A percentile compares a stretch with the other conserved stretches of the same genome.
These are phyloP conservation scores for Aspergillus sp. DNA, from an alignment of 2,329 filamentous ascomycete genomes.

Conservation along the genomic window DNA sequence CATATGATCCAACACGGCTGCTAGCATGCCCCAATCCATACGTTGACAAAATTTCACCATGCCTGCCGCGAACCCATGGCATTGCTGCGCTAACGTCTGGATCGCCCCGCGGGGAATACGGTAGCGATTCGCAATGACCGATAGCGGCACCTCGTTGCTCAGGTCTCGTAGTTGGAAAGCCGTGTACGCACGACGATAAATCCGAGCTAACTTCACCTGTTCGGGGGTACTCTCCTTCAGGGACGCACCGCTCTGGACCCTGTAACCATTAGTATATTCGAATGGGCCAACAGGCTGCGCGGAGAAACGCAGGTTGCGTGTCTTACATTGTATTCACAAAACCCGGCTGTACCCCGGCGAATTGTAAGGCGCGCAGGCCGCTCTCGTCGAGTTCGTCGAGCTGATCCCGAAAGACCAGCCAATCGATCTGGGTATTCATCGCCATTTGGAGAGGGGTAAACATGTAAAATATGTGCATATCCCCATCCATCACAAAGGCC, in stretches of 20 bases:
- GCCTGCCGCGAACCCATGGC: constrained; percentile 73
- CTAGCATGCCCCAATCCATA: constrained; percentile 73
- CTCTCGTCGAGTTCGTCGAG: constrained; percentile 70
- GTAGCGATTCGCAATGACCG: constrained; percentile 68
- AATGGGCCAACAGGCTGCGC: background rate
- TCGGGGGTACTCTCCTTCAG: constrained; percentile 62
- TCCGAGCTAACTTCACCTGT: constrained; percentile 59
- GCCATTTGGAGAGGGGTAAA: constrained; percentile 67
- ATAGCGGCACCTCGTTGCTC: constrained; percentile 72
- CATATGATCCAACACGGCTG: constrained; percentile 71
- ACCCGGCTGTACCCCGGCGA: constrained; percentile 66
- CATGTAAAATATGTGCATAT: constrained; percentile 75
- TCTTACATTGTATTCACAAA: constrained; percentile 63
- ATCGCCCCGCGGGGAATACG: constrained; percentile 67
- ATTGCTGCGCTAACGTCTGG: constrained; percentile 70
- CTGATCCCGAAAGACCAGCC: constrained; percentile 69
- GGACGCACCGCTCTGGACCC: constrained; percentile 61
- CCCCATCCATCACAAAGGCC: constrained; percentile 76
- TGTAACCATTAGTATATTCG: constrained; percentile 30
- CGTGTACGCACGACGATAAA: constrained; percentile 71
- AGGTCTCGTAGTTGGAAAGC: constrained; percentile 75
- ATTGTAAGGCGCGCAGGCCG: constrained; percentile 64
- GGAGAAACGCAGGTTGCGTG: constrained; percentile 15
- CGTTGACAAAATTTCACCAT: constrained; percentile 77
- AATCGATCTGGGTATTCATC: constrained; percentile 57